Percentiles rank a stretch among this genome's conserved stretches.
These are phyloP conservation scores for Lactarius hengduanensis DNA, from an alignment of 768 basidiomycete species.

Conservation along the genomic window DNA sequence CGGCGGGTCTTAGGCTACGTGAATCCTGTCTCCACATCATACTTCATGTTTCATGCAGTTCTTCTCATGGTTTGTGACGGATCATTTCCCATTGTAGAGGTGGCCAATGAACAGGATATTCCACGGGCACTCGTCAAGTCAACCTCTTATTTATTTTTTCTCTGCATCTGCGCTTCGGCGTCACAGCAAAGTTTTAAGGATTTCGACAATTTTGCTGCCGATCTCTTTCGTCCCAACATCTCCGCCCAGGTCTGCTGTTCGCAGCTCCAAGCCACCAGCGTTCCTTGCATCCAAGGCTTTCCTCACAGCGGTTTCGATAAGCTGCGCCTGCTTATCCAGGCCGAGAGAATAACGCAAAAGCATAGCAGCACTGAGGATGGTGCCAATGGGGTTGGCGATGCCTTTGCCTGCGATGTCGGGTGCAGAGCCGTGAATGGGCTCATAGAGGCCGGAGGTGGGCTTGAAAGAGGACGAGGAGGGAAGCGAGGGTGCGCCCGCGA, in stretches of 20 bases:
- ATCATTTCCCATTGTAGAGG: background rate
- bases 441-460: slow-evolving; percentile 86
- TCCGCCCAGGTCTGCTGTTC: slow-evolving; percentile 89
- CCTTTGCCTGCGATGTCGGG: slow-evolving; percentile 94
- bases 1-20: slow-evolving; percentile 13
- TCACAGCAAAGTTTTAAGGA: slow-evolving; percentile 58
- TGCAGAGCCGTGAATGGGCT: slow-evolving; percentile 95
- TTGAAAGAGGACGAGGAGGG: slow-evolving; percentile 58
- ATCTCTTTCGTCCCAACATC: slow-evolving; percentile 70
- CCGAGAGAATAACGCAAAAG: slow-evolving; percentile 94
- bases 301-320: slow-evolving; percentile 88
- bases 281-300: slow-evolving; percentile 76
- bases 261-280: slow-evolving; percentile 69
- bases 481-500: slow-evolving; percentile 80
- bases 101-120: slow-evolving; percentile 7
- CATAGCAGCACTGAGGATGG: slow-evolving; percentile 92
- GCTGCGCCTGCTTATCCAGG: slow-evolving; percentile 76
- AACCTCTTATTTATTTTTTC: background rate
- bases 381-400: slow-evolving; percentile 93
- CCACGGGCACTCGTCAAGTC: background rate
- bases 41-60: slow-evolving; percentile 7
- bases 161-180: background rate
- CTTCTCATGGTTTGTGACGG: background rate
- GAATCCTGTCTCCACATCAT: slow-evolving; percentile 19
- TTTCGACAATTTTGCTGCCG: slow-evolving; percentile 80